These are phyloP conservation scores for Sugiyamaella mastotermitis DNA, from an alignment of 805 yeast genomes.

Conservation along the genomic window DNA sequence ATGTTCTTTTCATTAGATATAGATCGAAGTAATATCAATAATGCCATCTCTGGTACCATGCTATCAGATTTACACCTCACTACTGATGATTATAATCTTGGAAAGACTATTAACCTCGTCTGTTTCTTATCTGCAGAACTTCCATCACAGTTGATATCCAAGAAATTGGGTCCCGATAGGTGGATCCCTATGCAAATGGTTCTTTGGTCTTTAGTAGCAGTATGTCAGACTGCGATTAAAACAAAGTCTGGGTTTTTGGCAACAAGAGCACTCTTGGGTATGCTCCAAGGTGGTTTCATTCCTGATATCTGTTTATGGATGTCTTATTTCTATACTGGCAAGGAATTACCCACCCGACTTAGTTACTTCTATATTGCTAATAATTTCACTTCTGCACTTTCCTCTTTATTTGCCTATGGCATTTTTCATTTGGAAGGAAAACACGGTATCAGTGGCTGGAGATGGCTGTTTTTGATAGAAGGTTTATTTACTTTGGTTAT, in stretches of 20 bases:
- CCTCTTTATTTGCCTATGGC: conserved; percentile 48
- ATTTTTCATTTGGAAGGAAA: conserved; percentile 44
- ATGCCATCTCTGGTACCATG: conserved; percentile 53
- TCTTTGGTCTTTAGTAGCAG: conserved; percentile 51
- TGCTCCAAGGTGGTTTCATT: conserved; percentile 57
- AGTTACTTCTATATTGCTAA: conserved; percentile 51
- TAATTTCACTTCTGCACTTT: conserved; percentile 37
- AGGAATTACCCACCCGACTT: conserved; percentile 49
- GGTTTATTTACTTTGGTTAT: conserved; percentile 51
- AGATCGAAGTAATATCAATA: conserved; percentile 51
- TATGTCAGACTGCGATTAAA: conserved; percentile 43
- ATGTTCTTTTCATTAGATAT: conserved; percentile 55
- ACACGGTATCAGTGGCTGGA: conserved; percentile 49
- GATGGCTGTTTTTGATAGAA: conserved; percentile 60
- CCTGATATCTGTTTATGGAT: conserved; percentile 55
- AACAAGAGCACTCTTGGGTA: conserved; percentile 44
- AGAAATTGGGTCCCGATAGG: conserved; percentile 55
- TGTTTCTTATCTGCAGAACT: conserved; percentile 54
- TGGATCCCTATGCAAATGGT: conserved; percentile 58
- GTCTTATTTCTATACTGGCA: conserved; percentile 52
- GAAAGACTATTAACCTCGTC: conserved; percentile 48
- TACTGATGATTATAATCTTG: conserved; percentile 53
- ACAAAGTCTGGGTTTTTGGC: conserved; percentile 39
- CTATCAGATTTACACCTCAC: conserved; percentile 45
- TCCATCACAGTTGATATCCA: conserved; percentile 61